phyloP scores from a whole-genome alignment of 768 basidiomycete species.

The Agaricus subrufescens region DNA sequence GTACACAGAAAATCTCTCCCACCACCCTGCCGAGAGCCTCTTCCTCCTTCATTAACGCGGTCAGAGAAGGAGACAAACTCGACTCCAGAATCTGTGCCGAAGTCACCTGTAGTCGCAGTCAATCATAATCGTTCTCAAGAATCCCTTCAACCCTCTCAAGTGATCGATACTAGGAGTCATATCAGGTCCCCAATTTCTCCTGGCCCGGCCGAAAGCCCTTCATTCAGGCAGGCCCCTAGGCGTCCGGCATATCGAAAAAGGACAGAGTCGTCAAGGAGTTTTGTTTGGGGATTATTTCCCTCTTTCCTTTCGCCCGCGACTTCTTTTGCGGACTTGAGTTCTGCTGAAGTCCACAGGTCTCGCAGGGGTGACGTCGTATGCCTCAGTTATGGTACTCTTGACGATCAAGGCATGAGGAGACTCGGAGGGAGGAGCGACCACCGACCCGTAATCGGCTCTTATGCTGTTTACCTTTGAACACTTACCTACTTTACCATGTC shows the following conservation, averaged over 20 bases:
- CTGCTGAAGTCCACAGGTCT: constrained; percentile 22
- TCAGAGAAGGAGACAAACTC: neutral
- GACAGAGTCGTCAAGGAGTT: constrained; percentile 11
- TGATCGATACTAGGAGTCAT: neutral
- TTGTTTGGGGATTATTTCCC: constrained; percentile 41
- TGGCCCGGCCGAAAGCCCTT: neutral
- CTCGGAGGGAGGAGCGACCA: constrained; percentile 82
- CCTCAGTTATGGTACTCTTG: constrained; percentile 66
- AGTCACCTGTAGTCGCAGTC: neutral
- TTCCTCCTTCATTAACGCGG: neutral
- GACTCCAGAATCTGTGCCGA: neutral
- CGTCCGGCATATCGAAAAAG: constrained; percentile 10
- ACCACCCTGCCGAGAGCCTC: constrained; percentile 1
- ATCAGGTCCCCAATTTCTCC: neutral
- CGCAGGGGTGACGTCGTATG: constrained; percentile 70
- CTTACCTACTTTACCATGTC: neutral
- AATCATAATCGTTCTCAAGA: constrained; percentile 1
- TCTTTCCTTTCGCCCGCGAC: constrained; percentile 38
- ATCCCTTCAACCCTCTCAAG: neutral
- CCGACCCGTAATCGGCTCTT: constrained; percentile 78
- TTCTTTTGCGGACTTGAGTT: constrained; percentile 8
- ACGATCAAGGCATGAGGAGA: constrained; percentile 69
- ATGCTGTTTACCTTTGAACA: constrained; percentile 58
- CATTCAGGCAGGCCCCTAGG: constrained; percentile 11
- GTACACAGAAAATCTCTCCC: constrained; percentile 19